These are phyloP conservation scores for Xylaria cubensis DNA, from an alignment of 495 filamentous ascomycete species.

Conservation along the genomic window DNA sequence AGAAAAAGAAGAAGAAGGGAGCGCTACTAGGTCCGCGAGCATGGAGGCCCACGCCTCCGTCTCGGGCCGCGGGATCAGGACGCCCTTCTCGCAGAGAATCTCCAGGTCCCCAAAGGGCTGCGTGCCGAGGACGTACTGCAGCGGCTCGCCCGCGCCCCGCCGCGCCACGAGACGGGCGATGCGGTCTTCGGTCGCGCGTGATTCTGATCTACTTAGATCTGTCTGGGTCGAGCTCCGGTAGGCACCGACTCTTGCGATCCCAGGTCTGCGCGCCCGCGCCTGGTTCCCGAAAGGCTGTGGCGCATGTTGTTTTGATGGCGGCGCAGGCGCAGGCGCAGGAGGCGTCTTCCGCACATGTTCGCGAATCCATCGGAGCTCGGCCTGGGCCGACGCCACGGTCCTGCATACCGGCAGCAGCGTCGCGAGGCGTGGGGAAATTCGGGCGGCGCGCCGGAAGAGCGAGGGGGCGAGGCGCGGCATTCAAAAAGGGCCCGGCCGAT, in stretches of 20 bases:
- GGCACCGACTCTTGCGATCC: constrained; percentile 15
- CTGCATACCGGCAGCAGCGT: constrained; percentile 74
- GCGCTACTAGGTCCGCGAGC: constrained; percentile 59
- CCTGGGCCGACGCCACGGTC: constrained; percentile 66
- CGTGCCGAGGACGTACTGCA: constrained; percentile 89
- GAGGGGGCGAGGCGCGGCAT: constrained; percentile 80
- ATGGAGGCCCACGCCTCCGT: constrained; percentile 72
- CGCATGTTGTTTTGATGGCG: background rate
- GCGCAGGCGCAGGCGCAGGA: background rate
- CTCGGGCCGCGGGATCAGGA: constrained; percentile 85
- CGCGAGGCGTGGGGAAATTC: constrained; percentile 65
- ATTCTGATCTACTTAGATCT: background rate
- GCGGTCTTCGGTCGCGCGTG: background rate
- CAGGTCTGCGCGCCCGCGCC: constrained; percentile 28
- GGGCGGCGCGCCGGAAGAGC: constrained; percentile 63
- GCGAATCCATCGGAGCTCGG: constrained; percentile 87
- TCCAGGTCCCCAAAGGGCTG: constrained; percentile 88
- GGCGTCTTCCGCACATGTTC: constrained; percentile 58
- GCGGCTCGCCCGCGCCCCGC: constrained; percentile 70
- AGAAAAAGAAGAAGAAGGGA: background rate
- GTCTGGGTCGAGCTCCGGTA: background rate
- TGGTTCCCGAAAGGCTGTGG: background rate
- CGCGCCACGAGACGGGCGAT: constrained; percentile 33
- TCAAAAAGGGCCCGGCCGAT: background rate
- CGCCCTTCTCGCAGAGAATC: constrained; percentile 75